Conservation (phyloP, 2,329 filamentous ascomycete genomes). For the Verticillium tricorpus region DNA sequence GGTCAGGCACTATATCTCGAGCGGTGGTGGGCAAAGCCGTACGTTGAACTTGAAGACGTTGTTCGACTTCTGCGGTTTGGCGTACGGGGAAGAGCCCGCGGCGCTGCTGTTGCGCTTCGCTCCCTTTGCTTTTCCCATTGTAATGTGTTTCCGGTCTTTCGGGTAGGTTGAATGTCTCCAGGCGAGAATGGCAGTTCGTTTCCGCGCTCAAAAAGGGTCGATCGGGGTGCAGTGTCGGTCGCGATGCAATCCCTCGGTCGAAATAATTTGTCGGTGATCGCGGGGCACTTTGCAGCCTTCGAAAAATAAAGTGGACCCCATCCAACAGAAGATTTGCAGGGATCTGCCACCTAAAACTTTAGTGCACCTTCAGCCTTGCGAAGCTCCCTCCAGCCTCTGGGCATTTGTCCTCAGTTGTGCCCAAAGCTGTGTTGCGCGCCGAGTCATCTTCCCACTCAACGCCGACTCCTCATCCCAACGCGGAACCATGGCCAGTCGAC, state of each 20-base stretch:
- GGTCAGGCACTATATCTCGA: conserved; percentile 31
- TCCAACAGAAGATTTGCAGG: conserved; percentile 5
- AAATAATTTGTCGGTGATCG: conserved; percentile 2
- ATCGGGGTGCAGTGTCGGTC: not conserved
- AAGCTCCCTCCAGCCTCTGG: not conserved
- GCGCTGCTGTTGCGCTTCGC: conserved; percentile 47
- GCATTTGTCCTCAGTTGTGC: not conserved
- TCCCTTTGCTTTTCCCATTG: conserved; percentile 51
- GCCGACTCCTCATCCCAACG: not conserved
- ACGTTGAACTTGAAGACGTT: conserved; percentile 95
- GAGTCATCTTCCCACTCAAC: not conserved
- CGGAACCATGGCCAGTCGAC: conserved; percentile 54
- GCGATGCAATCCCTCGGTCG: not conserved
- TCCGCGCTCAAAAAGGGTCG: not conserved
- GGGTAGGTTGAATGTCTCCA: not conserved
- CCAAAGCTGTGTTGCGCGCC: not conserved
- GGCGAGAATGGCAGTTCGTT: not conserved
- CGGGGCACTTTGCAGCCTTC: conserved; percentile 7
- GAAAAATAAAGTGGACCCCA: conserved; percentile 11
- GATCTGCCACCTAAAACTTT: conserved; percentile 11
- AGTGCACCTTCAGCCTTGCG: conserved; percentile 13
- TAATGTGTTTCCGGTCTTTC: not conserved
- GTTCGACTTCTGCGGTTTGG: conserved; percentile 39
- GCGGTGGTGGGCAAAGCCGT: conserved; percentile 55
- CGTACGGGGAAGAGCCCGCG: conserved; percentile 17